A percentile compares a stretch with the other conserved stretches of the same genome.
These are phyloP conservation scores for Helenozyma rhizophorensis DNA, from an alignment of 805 yeast genomes.

Conservation along the genomic window DNA sequence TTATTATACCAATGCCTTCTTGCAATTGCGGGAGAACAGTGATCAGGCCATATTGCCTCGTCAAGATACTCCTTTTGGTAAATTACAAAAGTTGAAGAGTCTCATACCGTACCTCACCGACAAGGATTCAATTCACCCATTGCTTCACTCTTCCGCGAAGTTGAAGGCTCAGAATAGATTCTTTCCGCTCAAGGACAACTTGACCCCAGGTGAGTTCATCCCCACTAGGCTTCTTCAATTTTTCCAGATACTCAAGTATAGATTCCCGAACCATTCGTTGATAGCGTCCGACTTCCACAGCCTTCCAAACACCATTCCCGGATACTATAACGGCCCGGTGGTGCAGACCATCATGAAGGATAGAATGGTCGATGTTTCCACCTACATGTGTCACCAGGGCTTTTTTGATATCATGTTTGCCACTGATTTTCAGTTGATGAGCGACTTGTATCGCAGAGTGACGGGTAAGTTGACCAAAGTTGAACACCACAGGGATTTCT, in stretches of 20 bases:
- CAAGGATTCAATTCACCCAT: conserved; percentile 50
- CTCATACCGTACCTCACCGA: conserved; percentile 25
- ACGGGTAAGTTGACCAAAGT: conserved; percentile 56
- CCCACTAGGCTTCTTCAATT: conserved; percentile 74
- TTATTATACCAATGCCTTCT: conserved; percentile 49
- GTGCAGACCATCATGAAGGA: conserved; percentile 73
- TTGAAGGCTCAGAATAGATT: conserved; percentile 45
- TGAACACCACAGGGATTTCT: conserved; percentile 58
- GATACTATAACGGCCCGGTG: conserved; percentile 66
- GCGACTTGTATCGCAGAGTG: conserved; percentile 58
- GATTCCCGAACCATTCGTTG: conserved; percentile 75
- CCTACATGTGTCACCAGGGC: conserved; percentile 83
- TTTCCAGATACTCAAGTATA: conserved; percentile 54
- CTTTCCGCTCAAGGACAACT: conserved; percentile 61
- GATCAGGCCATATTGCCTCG: conserved; percentile 30
- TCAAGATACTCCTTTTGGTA: conserved; percentile 19
- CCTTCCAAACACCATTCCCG: conserved; percentile 46
- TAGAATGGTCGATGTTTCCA: conserved; percentile 61
- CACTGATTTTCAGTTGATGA: conserved; percentile 63
- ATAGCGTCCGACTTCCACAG: conserved; percentile 64
- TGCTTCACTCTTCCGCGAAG: conserved; percentile 44
- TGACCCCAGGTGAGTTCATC: conserved; percentile 71
- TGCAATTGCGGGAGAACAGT: conserved; percentile 52
- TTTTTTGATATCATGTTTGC: conserved; percentile 85
- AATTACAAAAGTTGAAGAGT: conserved; percentile 22